Base-by-base conservation (phyloP, 352 stramenopile genomes). In the Globisporangium yorkense region DNA sequence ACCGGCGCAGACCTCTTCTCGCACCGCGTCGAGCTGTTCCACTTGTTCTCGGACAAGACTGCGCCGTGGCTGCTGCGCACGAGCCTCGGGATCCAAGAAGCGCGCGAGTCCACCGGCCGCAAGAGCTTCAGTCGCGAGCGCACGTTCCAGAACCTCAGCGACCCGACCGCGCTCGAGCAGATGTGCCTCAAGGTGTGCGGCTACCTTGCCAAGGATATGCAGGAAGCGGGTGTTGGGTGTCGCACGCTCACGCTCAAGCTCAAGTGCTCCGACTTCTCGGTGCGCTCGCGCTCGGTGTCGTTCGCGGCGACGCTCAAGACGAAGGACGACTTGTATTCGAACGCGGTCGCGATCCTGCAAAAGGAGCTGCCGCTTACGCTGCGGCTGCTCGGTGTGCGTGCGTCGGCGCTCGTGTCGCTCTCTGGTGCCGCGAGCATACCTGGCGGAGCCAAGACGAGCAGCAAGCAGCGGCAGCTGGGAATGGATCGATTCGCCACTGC, bases 1-100 rank as follows among this genome's bases (percentile, higher is more conserved):
- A 98, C 83, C 4, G 86, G 94, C 5, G 62, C 73, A 16, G 80
- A 99, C 3, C 54, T 94, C 27, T 89, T 84, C 54, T 55, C 72
- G 18, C 61, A 81, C 3, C 77, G 84, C 1, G 77, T 73, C 2
- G 77, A 75, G 54, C 50, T 94, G 10, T 76, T 74, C 39, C 75
- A 91, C 48, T 58, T 90, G 27, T 91, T 90, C 41, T 77, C 80
- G 0, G 72, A 77, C 8, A 85, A 79, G 31, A 91, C 84, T 3
- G 68, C 81, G n/a, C 43, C 56, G 31, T 96, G 80, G 83, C 58
- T 91, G 48, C 56, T 93, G 49, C 73, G 85, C n/a, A 88, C 76
- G 15, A 80, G 72, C 3, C 67, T 96, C 52, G 85, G 88, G 8
- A 69, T 92, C 15, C 66, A 80, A 52, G 57, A 72, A 5, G 29